Base-by-base conservation (phyloP, 345 rosid genomes). In the Eucalyptus curtisii region DNA sequence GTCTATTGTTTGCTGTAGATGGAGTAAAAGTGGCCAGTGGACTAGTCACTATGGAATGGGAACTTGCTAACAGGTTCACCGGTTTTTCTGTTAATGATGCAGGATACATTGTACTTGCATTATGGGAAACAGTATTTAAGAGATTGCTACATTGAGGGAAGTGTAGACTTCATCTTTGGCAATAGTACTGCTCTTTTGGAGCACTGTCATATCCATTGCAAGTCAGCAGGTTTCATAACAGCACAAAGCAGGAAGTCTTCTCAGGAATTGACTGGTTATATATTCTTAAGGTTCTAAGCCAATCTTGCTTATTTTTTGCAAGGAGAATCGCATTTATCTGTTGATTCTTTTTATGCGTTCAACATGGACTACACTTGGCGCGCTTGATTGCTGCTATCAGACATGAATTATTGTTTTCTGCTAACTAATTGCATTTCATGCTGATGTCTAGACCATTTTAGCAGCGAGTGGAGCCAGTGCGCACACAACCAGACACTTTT, bases 211-310 rank as follows among this genome's bases (percentile, higher is more conserved):
- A 95, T 98, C 88, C 95, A 98, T 91, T 98, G 99, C 96, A 98
- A 97, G 91, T 91, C 99, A 30, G 94, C 92, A 31, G 99, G 99
- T 85, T 97, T 87, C 90, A 92, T 98, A 86, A 97, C 99, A 79
- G 99, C 99, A 64, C 99, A 98, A 64, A 95, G 99, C 94, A 94
- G 99, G n/a, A 98, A 98, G 93, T 90, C 99, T 84, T 97, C 99
- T 86, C 98, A 96, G 88, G 99, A 98, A 90, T 91, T 94, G 49
- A 97, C 99, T 86, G 99, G 99, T 90, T 98, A 95, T 76, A 97
- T 98, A 47, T 98, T 98, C 90, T 88, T 96, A 91, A 97, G 99
- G 99, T 86, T 52, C 42, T 55, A 48, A 31, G 61, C 37, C 53
- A 33, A 27, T n/a, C 57, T 16, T 45, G 33, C 37, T 86, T 49